Evolutionary conservation across 2,329 filamentous ascomycete genomes (phyloP).

Genomic region (Trichoderma simmonsii): DNA sequence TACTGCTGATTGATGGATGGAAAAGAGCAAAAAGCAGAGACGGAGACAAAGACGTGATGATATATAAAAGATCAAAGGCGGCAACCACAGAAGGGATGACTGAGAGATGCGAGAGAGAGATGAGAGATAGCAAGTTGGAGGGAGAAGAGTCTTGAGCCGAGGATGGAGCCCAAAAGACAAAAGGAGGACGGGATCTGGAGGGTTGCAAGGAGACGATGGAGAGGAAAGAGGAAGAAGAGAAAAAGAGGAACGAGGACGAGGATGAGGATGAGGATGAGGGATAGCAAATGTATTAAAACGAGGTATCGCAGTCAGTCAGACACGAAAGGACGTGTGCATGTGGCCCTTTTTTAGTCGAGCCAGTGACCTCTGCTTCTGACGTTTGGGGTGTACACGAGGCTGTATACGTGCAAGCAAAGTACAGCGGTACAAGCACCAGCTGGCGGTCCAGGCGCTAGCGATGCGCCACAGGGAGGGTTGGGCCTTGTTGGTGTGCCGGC

Average conservation of each 20-base stretch:
- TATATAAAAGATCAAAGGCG: conserved; percentile 8
- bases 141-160: neutral
- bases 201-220: neutral
- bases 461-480: conserved; percentile 15
- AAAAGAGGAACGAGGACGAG: neutral
- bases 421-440: neutral
- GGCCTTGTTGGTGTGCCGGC: conserved; percentile 6
- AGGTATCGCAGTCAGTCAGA: conserved; percentile 26
- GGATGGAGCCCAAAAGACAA: neutral
- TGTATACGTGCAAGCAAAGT: conserved; percentile 24
- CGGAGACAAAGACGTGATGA: neutral
- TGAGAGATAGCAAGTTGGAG: neutral
- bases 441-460: conserved; percentile 24
- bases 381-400: conserved; percentile 41
- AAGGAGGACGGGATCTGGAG: neutral
- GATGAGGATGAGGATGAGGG: conserved; percentile 9
- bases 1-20: neutral
- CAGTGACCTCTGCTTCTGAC: conserved; percentile 36
- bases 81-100: neutral
- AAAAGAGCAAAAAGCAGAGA: neutral
- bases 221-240: neutral
- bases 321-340: conserved; percentile 30
- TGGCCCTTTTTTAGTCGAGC: conserved; percentile 26
- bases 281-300: conserved; percentile 16
- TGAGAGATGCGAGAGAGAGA: neutral